Base-by-base conservation (phyloP, 306 rosid genomes). In the Cucumis melo region DNA sequence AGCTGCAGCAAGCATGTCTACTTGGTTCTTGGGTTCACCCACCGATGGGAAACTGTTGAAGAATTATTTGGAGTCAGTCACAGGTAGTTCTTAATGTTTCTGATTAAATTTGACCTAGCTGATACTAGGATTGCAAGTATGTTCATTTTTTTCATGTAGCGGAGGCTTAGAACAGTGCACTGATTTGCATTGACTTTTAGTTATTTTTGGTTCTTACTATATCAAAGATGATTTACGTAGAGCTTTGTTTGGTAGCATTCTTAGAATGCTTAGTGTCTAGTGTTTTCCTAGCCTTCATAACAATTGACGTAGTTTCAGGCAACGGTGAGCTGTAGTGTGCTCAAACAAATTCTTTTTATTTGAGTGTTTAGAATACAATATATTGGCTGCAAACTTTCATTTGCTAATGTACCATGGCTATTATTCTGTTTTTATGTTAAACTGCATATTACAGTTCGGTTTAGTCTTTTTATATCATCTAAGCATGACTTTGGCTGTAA, bases 21-120 rank as follows among this genome's bases (percentile, higher is more conserved):
- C 90, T 24, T 95, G 99, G 99, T 95, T 90, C 87, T 78, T 87
- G 20, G 99, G 99, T 83, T 86, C 96, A 20, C 36, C 14, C 59
- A 82, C 90, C 0, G 97, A 95, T 78, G 85, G 81, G 58, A 79
- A 50, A 60, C 88, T 84, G 66, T 85, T 95, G 87, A 85, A 84
- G 83, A 89, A 86, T 72, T 87, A 85, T 81, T 90, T 95, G 51
- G 86, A 90, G 79, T 87, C 91, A 73, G 84, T 85, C 77, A 55
- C 83, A 79, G 99, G 98, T 94, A 78, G 72, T 77, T 56, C 44
- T 75, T 39, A 61, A 42, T 75, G 34, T 19, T 12, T 32, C 71
- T 9, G 29, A 53, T 50, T 50, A 29, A 36, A 29, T 16, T 23
- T 50, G 39, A 50, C 60, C 46, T 29, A 46, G 56, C 7, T 44